These are phyloP conservation scores for Acarospora socialis DNA, from an alignment of 2,329 filamentous ascomycete species.

Conservation along the genomic window DNA sequence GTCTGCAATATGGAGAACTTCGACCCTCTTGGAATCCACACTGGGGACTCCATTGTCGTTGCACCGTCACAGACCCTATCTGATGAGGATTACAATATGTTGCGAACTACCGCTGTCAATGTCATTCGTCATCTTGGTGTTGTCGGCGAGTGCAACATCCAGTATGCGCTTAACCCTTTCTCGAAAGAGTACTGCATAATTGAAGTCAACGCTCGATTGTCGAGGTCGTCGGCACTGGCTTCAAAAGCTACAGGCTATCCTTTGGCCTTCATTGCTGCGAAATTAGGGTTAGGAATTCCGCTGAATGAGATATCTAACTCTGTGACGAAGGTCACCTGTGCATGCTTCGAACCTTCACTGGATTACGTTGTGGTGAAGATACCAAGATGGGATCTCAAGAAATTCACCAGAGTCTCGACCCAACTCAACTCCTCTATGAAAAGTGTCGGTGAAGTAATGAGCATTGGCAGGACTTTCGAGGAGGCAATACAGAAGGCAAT, in stretches of 20 bases:
- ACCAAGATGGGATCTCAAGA: conserved; percentile 96
- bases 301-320: conserved; percentile 94
- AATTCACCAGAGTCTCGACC: conserved; percentile 93
- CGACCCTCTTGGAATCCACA: conserved; percentile 93
- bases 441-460: conserved; percentile 98
- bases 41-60: conserved; percentile 94
- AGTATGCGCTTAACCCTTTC: conserved; percentile 92
- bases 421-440: conserved; percentile 98
- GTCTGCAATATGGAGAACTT: conserved; percentile 99
- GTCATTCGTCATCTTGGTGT: conserved; percentile 95
- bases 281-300: conserved; percentile 86
- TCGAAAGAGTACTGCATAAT: conserved; percentile 98
- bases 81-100: conserved; percentile 98
- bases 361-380: conserved; percentile 99
- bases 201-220: conserved; percentile 93
- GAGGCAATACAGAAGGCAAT: conserved; percentile 98
- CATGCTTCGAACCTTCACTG: conserved; percentile 95
- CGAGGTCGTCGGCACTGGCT: conserved; percentile 83
- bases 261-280: conserved; percentile 89
- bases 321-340: conserved; percentile 88
- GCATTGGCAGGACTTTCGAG: conserved; percentile 89
- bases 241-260: conserved; percentile 97
- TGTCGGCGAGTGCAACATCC: conserved; percentile 97
- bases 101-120: conserved; percentile 90
- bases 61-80: conserved; percentile 93